Evolutionary conservation across 805 yeast species (phyloP).

Genomic region (Candida endomychidarum): DNA sequence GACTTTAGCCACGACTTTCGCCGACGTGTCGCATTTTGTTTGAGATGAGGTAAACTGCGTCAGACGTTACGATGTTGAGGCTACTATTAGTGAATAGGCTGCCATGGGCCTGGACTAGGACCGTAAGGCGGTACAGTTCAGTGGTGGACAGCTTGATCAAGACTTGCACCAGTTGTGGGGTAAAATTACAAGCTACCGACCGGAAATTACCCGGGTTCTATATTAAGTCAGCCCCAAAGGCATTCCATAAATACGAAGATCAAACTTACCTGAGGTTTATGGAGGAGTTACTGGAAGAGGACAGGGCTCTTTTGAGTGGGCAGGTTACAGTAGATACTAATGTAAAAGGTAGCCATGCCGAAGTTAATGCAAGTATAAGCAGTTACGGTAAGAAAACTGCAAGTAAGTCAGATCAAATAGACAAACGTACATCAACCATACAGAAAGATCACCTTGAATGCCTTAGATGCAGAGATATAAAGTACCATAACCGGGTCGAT

Average conservation of each 20-base stretch:
- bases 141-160: constrained; percentile 15
- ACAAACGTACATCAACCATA: no score
- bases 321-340: no score
- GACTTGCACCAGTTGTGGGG: constrained; percentile 59
- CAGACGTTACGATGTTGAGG: no score
- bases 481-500: constrained; percentile 27
- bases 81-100: not conserved
- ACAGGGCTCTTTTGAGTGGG: constrained; percentile 10
- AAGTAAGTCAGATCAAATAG: no score
- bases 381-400: no score
- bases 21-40: constrained; percentile 1
- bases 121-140: constrained; percentile 5
- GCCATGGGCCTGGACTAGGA: constrained; percentile 1
- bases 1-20: not conserved
- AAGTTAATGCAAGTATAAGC: no score
- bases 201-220: constrained; percentile 13
- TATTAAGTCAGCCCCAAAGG: constrained; percentile 8
- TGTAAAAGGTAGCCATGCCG: no score
- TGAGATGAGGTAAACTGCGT: not conserved
- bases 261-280: constrained; percentile 21
- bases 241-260: constrained; percentile 22
- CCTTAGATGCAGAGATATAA: constrained; percentile 53
- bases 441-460: constrained; percentile 46
- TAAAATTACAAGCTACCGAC: constrained; percentile 41
- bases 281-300: constrained; percentile 21